A percentile compares a stretch with the other conserved stretches of the same genome.
Evolutionary conservation across 495 filamentous ascomycete species (phyloP).

Genomic region (Xylaria palmicola): DNA sequence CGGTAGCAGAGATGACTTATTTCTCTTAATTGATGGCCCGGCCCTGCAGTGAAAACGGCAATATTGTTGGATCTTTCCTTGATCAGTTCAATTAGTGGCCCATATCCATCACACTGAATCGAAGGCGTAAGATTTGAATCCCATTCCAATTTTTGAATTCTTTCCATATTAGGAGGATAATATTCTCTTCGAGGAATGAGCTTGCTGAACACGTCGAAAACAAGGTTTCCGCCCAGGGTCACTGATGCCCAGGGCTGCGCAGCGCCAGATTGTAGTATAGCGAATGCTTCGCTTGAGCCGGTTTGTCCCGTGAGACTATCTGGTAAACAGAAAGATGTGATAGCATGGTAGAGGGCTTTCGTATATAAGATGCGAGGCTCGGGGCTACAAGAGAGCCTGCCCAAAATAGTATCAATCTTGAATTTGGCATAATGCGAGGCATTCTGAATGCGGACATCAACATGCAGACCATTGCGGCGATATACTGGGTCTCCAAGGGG

Average conservation of each 20-base stretch:
- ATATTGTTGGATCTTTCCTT: conserved; percentile 37
- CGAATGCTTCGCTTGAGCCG: conserved; percentile 60
- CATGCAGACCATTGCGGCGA: conserved; percentile 30
- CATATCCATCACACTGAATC: conserved; percentile 56
- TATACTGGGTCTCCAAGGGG: conserved; percentile 28
- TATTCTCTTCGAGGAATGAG: conserved; percentile 54
- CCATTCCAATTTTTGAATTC: conserved; percentile 54
- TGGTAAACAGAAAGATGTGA: conserved; percentile 57
- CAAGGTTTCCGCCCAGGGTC: conserved; percentile 31
- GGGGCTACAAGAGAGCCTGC: conserved; percentile 46
- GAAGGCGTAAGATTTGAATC: conserved; percentile 38
- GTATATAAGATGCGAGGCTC: conserved; percentile 47
- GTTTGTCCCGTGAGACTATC: conserved; percentile 58
- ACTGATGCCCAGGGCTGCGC: conserved; percentile 41
- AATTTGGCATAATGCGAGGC: conserved; percentile 40
- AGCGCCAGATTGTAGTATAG: conserved; percentile 49
- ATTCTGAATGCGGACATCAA: conserved; percentile 24
- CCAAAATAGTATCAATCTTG: conserved; percentile 48
- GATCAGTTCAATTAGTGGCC: conserved; percentile 41
- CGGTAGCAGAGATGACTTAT: conserved; percentile 33
- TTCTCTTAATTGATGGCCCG: not conserved
- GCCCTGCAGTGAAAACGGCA: conserved; percentile 25
- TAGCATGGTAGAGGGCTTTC: conserved; percentile 57
- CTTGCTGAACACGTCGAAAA: not conserved
- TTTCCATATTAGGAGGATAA: conserved; percentile 53